Base-by-base conservation (phyloP, 495 filamentous ascomycete genomes). In the Neurospora sp. region DNA sequence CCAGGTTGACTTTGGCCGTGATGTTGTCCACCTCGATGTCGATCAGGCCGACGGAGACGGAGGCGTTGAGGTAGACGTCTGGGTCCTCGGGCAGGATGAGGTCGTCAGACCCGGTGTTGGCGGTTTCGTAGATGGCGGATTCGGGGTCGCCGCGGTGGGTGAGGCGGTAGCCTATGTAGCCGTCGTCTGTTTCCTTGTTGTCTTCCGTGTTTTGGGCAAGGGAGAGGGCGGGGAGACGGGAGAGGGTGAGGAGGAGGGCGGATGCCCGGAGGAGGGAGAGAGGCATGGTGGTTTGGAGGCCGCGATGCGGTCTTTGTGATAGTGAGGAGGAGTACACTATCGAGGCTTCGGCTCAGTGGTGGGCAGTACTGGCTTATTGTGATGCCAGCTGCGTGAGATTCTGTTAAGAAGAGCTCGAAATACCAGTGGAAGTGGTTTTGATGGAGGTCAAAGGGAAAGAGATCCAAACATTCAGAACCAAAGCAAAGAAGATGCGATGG, bases 1-100 rank as follows among this genome's bases (percentile, higher is more conserved):
- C 86, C 43, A 89, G 78, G 79, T 89, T 89, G 77, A 89, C 82
- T 75, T 89, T 87, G 59, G 88, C 88, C 10, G 87, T 88, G 73
- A 89, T 81, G 78, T 89, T 89, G 70, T 84, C 78, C 21, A 89
- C 88, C 40, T 82, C 76, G 36, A 89, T 83, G 76, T 83, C 78
- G 78, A 89, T 88, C 72, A 84, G 81, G 24, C 84, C 83, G 11
- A 89, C 86, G 24, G 81, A 80, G 0, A 89, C 85, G 1, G 81
- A 81, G 5, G 87, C 87, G 76, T 89, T 88, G 66, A 89, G 84
- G 74, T 84, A 88, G 42, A 89, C 85, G 72, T 89, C 88, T 19
- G 88, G 88, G 69, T 81, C 79, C 13, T 77, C 70, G 19, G 81
- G 79, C 10, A 82, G 73, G 39, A 78, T 80, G 24, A 83, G 81